phyloP scores from a whole-genome alignment of 768 basidiomycete genomes.

The Lentinula sp. region DNA sequence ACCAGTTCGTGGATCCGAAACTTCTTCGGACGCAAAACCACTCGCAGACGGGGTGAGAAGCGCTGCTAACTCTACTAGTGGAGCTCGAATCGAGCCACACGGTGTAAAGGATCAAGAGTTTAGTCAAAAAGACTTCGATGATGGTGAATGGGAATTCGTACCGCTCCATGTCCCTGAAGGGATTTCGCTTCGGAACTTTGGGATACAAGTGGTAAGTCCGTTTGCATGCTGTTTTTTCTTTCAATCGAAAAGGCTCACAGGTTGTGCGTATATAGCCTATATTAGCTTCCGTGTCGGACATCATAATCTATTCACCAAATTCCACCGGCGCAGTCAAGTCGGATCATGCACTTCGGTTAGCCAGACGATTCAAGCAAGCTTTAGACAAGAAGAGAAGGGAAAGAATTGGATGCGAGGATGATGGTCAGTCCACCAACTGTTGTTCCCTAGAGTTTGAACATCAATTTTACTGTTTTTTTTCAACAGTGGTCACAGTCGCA shows the following conservation, averaged over 20 bases:
- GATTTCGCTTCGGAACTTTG: conserved; percentile 81
- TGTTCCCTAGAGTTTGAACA: neutral
- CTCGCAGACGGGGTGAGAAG: conserved; percentile 1
- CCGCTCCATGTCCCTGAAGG: conserved; percentile 73
- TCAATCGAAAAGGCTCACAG: conserved; percentile 1
- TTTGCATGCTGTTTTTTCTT: conserved; percentile 3
- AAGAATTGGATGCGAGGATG: conserved; percentile 19
- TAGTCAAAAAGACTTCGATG: conserved; percentile 2
- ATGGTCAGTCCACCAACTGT: neutral
- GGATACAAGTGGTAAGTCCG: conserved; percentile 67
- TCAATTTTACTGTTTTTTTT: neutral
- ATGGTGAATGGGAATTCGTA: conserved; percentile 55
- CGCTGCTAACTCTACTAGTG: neutral
- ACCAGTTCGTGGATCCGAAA: conserved; percentile 12
- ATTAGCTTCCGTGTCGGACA: conserved; percentile 83
- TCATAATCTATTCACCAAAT: conserved; percentile 79
- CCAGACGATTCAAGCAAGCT: conserved; percentile 60
- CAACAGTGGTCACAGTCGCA: too few relatives aligned
- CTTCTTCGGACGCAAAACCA: neutral
- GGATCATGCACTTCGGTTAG: conserved; percentile 50
- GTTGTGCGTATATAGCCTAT: conserved; percentile 49
- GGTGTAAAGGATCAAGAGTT: neutral
- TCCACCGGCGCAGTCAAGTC: conserved; percentile 39
- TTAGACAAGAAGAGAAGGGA: conserved; percentile 53
- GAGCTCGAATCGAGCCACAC: neutral